phyloP scores from a whole-genome alignment of 805 yeast species.

The Hanseniaspora mollemarum region DNA sequence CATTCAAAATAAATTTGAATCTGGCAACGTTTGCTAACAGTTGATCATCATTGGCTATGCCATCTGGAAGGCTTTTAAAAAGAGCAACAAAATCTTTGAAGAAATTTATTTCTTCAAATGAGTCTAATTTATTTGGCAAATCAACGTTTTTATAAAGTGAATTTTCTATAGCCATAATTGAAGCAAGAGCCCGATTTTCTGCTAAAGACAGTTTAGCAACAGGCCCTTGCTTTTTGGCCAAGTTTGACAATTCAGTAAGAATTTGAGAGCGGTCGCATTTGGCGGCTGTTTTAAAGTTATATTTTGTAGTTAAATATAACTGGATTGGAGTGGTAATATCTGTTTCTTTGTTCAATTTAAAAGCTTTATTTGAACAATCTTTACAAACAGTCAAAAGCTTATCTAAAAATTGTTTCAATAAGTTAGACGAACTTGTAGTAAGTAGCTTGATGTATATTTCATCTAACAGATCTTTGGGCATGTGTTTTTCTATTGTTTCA shows the following conservation, averaged over 20 bases:
- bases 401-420: conserved; percentile 18
- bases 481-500: conserved; percentile 8
- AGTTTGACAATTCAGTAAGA: conserved; percentile 7
- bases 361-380: too few species aligned
- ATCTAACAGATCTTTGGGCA: conserved; percentile 14
- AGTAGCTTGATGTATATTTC: conserved; percentile 19
- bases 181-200: neutral
- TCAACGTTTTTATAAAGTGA: neutral
- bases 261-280: conserved; percentile 14
- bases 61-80: neutral
- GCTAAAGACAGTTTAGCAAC: neutral
- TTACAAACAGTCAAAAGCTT: conserved; percentile 2
- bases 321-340: conserved; percentile 12
- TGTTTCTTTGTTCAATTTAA: neutral
- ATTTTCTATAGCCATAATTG: neutral
- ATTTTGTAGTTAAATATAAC: conserved; percentile 1
- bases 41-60: neutral
- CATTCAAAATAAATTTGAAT: neutral
- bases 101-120: neutral
- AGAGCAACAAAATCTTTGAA: neutral
- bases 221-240: conserved; percentile 7
- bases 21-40: neutral
- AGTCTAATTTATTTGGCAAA: neutral
- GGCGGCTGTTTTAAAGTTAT: neutral
- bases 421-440: conserved; percentile 17